Conservation (phyloP, 768 basidiomycete genomes). For the Amanita fuliginea region DNA sequence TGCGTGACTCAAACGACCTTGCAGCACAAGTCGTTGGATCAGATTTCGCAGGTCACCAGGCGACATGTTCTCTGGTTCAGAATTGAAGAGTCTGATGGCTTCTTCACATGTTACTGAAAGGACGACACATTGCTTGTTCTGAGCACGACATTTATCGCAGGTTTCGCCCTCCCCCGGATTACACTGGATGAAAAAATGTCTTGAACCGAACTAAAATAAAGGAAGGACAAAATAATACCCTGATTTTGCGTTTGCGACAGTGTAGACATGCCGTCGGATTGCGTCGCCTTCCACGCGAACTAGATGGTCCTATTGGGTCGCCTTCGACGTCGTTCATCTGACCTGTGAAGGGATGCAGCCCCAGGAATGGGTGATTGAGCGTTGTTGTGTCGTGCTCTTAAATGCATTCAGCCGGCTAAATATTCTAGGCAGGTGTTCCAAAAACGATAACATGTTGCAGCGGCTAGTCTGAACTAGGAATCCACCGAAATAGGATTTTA, state of each 20-base stretch:
- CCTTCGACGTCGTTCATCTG: slow-evolving; percentile 1
- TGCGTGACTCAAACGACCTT: background rate
- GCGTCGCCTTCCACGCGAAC: slow-evolving; percentile 19
- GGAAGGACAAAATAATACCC: slow-evolving; percentile 20
- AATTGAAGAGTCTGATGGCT: background rate
- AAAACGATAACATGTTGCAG: background rate
- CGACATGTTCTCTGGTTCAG: background rate
- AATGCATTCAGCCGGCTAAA: background rate
- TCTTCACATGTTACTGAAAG: slow-evolving; percentile 1
- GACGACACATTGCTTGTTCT: background rate
- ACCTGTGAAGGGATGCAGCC: background rate
- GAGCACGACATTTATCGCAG: background rate
- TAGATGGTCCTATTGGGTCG: background rate
- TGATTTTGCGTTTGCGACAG: slow-evolving; percentile 46
- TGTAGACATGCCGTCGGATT: slow-evolving; percentile 41
- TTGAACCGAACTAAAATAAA: too few species aligned
- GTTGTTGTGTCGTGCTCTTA: background rate
- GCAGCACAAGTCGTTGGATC: background rate
- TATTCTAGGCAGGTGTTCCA: background rate
- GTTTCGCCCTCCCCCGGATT: background rate
- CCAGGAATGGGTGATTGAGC: background rate
- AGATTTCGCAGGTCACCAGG: background rate
- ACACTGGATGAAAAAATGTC: background rate
- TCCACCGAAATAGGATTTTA: background rate
- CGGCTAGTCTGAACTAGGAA: background rate